phyloP scores from a whole-genome alignment of 139 green algal genomes.

The Micromonas commoda region DNA sequence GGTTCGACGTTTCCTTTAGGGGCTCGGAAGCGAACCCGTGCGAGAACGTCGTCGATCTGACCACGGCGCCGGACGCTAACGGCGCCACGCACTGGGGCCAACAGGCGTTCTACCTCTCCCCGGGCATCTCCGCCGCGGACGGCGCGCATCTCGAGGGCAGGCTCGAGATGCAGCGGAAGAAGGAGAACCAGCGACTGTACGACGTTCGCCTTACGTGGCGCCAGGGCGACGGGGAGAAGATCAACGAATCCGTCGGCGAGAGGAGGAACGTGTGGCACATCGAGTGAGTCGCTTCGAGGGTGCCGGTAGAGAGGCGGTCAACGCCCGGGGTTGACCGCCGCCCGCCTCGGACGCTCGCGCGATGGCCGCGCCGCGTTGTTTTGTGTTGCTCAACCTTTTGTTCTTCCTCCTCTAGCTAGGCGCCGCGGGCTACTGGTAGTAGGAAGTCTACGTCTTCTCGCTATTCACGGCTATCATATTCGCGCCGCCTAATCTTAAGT shows the following conservation, averaged over 20 bases:
- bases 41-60: conserved; percentile 58
- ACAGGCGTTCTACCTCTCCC: conserved; percentile 70
- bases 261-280: conserved; percentile 24
- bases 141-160: conserved; percentile 36
- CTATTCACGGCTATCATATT: no score
- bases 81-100: conserved; percentile 93
- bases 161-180: conserved; percentile 53
- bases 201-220: conserved; percentile 36
- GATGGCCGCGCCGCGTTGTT: no score
- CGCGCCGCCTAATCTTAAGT: no score
- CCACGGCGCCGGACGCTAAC: conserved; percentile 74
- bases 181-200: conserved; percentile 74
- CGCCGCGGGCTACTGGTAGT: no score
- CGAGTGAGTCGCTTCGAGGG: conserved; percentile 20
- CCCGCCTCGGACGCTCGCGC: no score
- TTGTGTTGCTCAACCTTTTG: no score
- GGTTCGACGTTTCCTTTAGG: conserved; percentile 80
- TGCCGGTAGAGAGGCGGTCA: no score
- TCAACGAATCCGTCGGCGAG: conserved; percentile 30
- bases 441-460: no score
- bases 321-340: no score
- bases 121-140: conserved; percentile 45
- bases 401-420: no score
- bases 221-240: conserved; percentile 42
- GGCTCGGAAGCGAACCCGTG: conserved; percentile 59